phyloP scores from a whole-genome alignment of 306 rosid species.

The Fagus sylvatica region DNA sequence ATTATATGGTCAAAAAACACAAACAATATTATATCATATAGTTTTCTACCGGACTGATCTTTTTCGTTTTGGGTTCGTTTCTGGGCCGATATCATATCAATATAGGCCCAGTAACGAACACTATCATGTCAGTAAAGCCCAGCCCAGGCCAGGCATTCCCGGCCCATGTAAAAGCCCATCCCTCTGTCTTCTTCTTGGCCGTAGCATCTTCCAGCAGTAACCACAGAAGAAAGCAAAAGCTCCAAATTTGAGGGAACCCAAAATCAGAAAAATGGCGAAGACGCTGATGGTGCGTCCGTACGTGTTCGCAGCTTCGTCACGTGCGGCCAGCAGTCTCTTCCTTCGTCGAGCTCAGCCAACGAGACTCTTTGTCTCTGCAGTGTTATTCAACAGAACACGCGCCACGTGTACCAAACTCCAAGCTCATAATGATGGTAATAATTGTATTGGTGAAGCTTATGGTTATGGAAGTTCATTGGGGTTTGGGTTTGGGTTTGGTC shows the following conservation, averaged over 20 bases:
- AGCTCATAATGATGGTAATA: neutral
- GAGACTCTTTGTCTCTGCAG: neutral
- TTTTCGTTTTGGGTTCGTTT: too few species aligned
- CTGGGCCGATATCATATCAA: too few species aligned
- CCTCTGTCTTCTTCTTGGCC: neutral
- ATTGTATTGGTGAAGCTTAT: neutral
- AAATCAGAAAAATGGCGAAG: neutral
- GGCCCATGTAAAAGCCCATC: neutral
- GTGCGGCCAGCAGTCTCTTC: neutral
- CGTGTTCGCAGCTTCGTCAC: constrained; percentile 10
- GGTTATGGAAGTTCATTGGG: neutral
- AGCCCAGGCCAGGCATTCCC: neutral
- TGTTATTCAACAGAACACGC: neutral
- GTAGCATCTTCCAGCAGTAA: neutral
- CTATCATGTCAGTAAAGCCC: too few species aligned
- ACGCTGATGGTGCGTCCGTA: constrained; percentile 16
- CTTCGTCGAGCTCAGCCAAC: constrained; percentile 1
- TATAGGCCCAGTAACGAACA: too few species aligned
- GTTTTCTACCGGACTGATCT: too few species aligned
- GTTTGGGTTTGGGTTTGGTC: constrained; percentile 16
- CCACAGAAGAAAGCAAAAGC: neutral
- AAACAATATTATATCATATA: too few species aligned
- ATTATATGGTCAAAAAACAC: too few species aligned
- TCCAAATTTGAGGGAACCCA: neutral
- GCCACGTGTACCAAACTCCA: neutral